These are phyloP conservation scores for Cyclotella atomus DNA, from an alignment of 108 stramenopile species.

Conservation along the genomic window DNA sequence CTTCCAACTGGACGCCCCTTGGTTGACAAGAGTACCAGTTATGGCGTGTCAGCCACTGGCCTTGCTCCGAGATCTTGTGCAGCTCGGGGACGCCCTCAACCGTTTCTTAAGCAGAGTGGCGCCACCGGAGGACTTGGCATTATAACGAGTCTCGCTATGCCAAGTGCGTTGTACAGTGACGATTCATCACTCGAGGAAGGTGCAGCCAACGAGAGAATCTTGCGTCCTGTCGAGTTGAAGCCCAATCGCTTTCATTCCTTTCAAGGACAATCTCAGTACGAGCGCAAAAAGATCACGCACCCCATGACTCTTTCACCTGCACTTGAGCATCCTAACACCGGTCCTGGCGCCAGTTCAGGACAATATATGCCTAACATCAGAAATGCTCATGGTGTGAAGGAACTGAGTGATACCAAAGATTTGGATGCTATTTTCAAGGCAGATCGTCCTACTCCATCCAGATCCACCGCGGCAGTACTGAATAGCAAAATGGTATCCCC, in stretches of 20 bases:
- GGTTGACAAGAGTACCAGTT: slow-evolving; percentile 14
- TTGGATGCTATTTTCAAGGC: slow-evolving; percentile 51
- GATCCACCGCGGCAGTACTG: neutral
- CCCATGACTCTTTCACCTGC: neutral
- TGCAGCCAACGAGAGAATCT: neutral
- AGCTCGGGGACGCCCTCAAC: neutral
- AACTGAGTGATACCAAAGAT: slow-evolving; percentile 40
- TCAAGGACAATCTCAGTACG: slow-evolving; percentile 37
- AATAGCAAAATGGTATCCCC: slow-evolving; percentile 16
- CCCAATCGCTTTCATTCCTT: slow-evolving; percentile 29
- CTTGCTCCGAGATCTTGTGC: neutral
- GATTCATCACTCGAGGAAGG: slow-evolving; percentile 10
- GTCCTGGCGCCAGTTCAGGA: neutral
- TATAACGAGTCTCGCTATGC: slow-evolving; percentile 14
- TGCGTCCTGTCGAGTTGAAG: slow-evolving; percentile 31
- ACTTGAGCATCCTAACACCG: neutral
- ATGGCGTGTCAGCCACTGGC: neutral
- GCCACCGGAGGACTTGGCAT: neutral
- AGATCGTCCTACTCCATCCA: neutral
- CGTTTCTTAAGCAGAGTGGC: neutral
- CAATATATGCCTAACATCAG: slow-evolving; percentile 1
- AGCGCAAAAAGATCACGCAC: neutral
- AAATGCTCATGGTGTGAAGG: slow-evolving; percentile 34
- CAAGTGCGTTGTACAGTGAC: slow-evolving; percentile 20
- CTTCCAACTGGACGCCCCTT: neutral